These are phyloP conservation scores for Saprolegnia parasitica DNA, from an alignment of 352 stramenopile species.

Conservation along the genomic window DNA sequence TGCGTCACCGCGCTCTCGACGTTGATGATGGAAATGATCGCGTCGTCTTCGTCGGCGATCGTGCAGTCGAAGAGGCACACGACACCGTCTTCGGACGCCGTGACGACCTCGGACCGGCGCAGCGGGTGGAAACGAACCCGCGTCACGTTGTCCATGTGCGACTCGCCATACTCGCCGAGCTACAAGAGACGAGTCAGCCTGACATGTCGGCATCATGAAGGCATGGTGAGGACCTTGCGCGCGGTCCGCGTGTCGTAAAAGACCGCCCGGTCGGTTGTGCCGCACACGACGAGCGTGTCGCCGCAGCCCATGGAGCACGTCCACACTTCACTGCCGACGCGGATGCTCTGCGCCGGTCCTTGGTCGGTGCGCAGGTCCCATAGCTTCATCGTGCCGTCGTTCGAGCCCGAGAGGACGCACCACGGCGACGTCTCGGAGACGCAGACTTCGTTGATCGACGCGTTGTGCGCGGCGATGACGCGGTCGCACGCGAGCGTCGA, in stretches of 20 bases:
- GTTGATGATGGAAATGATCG: conserved; percentile 86
- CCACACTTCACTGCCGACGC: conserved; percentile 68
- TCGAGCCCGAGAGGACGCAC: conserved; percentile 78
- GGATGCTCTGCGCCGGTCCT: conserved; percentile 47
- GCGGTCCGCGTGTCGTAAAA: conserved; percentile 78
- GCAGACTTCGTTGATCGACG: conserved; percentile 79
- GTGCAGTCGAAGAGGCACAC: conserved; percentile 87
- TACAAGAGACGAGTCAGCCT: conserved; percentile 20
- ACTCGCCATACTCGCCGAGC: conserved; percentile 82
- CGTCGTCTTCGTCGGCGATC: conserved; percentile 81
- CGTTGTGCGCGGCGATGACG: conserved; percentile 68
- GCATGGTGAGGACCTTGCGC: conserved; percentile 30
- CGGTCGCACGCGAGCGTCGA: conserved; percentile 14
- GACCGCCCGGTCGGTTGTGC: conserved; percentile 69
- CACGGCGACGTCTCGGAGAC: conserved; percentile 54
- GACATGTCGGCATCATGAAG: background rate
- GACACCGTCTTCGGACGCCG: conserved; percentile 87
- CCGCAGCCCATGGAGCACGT: conserved; percentile 67
- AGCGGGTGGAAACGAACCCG: conserved; percentile 83
- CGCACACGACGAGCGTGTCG: conserved; percentile 67
- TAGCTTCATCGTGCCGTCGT: conserved; percentile 79
- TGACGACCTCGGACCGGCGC: conserved; percentile 71
- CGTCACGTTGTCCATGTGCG: conserved; percentile 85
- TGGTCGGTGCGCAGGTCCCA: conserved; percentile 60
- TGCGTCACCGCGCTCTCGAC: conserved; percentile 85